Evolutionary conservation across 2,329 filamentous ascomycete genomes (phyloP).

Genomic region (Geosmithia flava): DNA sequence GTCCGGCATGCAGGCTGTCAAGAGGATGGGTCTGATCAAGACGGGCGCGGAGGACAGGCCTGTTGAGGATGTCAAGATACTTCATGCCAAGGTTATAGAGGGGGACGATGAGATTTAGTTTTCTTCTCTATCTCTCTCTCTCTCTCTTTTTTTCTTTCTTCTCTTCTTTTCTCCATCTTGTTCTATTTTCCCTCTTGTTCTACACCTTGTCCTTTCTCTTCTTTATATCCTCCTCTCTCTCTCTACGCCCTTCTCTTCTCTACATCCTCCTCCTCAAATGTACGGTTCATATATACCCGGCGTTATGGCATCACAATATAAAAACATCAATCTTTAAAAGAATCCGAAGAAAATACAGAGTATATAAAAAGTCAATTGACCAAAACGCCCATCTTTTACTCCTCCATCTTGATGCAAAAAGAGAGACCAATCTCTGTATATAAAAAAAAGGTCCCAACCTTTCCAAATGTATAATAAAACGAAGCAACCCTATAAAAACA

Average conservation of each 20-base stretch:
- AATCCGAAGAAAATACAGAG: not conserved
- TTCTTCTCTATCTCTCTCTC: not conserved
- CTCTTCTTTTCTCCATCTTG: too few relatives aligned
- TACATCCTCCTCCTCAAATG: too few relatives aligned
- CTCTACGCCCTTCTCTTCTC: not conserved
- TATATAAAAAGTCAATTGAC: not conserved
- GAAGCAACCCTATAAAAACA: too few relatives aligned
- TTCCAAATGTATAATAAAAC: too few relatives aligned
- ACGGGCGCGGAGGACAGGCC: constrained; percentile 74
- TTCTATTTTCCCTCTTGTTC: too few relatives aligned
- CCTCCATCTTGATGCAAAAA: too few relatives aligned
- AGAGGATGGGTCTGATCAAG: constrained; percentile 78
- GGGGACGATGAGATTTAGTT: constrained; percentile 3
- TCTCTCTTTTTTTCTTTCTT: not conserved
- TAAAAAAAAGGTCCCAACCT: too few relatives aligned
- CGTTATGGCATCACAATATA: not conserved
- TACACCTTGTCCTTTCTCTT: not conserved
- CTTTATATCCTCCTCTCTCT: not conserved
- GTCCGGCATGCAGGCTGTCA: constrained; percentile 69
- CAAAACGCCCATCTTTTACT: too few relatives aligned
- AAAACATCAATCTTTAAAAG: not conserved
- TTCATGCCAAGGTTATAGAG: constrained; percentile 56
- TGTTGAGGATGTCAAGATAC: constrained; percentile 68
- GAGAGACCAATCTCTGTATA: too few relatives aligned
- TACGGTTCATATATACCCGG: constrained; percentile 1